Evolutionary conservation across 768 basidiomycete genomes (phyloP), one percentile per base, ranked within the genome.

Genomic region (Mycena rosella): DNA sequence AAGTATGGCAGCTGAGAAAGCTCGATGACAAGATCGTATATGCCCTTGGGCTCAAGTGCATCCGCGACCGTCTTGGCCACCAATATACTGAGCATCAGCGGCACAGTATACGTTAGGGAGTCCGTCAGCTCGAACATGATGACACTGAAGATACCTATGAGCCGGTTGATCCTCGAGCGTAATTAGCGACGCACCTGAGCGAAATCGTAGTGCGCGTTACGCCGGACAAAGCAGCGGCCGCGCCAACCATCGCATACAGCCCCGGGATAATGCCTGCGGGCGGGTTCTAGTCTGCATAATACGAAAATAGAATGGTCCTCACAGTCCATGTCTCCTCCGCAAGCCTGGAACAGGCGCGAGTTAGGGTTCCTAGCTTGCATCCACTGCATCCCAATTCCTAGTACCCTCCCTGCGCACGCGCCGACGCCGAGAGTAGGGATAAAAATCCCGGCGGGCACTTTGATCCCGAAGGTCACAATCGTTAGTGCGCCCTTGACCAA

Each of bases 21-120:
- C 83, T 96, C 95, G 61, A 98, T 99, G 63, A 95, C 95, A 40
- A 99, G 87, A 78, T 99, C 98, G 75, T 98, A 99, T 61, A 99
- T 98, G 11, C 96, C 96, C 75, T 96, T 95, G 3, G 94, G 94
- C 76, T 96, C 93, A 62, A 98, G 77, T 2, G 90, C 89, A 76
- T 96, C 95, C 10, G 95, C 95, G 0, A 95, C 88, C 0, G 94
- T 95, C 82, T 96, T 97, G 26, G 94, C 94, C 20, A 96, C 92
- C 24, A 99, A 86, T 18, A 99, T 88, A 18, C 89, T 83, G 47
- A 96, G 79, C 95, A 96, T 96, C 64, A 96, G 89, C 47, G 62
- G 65, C 14, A 67, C 92, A 15, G 89, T 92, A 79, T 99, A 99
- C 3, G 94, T 96, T 70, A 99, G 81, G 1, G 95, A 95, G 71